Evolutionary conservation across 2,329 filamentous ascomycete genomes (phyloP), one percentile per base, ranked within the genome.

Genomic region (Epichloe scottii): DNA sequence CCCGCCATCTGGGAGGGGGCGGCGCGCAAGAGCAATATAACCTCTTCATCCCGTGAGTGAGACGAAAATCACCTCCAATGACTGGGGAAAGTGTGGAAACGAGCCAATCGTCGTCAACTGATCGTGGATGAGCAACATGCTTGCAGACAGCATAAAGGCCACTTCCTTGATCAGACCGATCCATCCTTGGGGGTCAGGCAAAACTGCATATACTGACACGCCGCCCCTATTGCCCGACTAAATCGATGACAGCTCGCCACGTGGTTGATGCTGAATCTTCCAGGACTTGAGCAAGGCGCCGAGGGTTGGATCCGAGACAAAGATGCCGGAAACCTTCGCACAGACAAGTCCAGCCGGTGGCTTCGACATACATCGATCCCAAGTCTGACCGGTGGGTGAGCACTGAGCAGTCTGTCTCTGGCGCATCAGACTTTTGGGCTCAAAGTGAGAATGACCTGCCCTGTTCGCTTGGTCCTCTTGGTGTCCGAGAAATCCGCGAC

Each of bases 381-480:
- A 37, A 37, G 35, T 1, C 35, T 14, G 35, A 37, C 7, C 7
- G 7, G 26, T 26, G 26, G 26, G 4, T 23, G 21, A 23, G 21
- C 21, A 23, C 3, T 7, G 21, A 4, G 21, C 21, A 21, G 21
- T 21, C 21, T 3, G 21, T 21, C 21, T 4, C 21, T 21, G 21
- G 21, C 21, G 21, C 21, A 21, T 4, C 21, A 21, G 21, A 21
- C 3, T 3, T 21, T 1, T 21, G 21, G 3, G 21, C 21, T 21
- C 21, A 21, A 21, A 21, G 21, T 3, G 40, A 10, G 8, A 10
- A 10, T 10, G 26, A 34, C 41, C 61, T 53, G 62, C 8, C 44
- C 50, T 33, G 51, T 58, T 35, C 55, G 52, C 50, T 59, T 68
- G 38, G 59, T 51, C 51, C 56, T 63, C 59, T 69, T 70, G 12